Evolutionary conservation across 192 early-diverging fungal species (phyloP).

Genomic region (Backusella liffmaniae): DNA sequence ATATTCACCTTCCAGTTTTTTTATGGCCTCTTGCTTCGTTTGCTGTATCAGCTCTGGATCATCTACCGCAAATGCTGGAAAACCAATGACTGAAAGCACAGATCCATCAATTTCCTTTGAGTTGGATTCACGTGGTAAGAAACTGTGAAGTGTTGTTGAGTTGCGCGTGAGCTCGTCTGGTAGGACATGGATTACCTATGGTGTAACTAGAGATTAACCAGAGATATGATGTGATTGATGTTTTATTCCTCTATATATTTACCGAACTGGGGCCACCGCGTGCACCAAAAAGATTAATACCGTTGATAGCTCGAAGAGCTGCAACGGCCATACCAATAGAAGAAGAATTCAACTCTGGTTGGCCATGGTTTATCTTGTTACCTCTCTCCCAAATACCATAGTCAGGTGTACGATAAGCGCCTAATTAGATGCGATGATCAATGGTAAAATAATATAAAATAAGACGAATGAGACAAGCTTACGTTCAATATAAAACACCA

Average conservation of each 20-base stretch:
- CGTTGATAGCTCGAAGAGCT: constrained; percentile 80
- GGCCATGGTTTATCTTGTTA: constrained; percentile 84
- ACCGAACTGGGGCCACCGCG: constrained; percentile 70
- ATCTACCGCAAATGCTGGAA: constrained; percentile 79
- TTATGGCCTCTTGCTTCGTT: constrained; percentile 72
- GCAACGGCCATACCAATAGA: constrained; percentile 87
- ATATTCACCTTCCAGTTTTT: constrained; percentile 76
- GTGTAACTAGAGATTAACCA: background rate
- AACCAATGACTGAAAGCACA: constrained; percentile 76
- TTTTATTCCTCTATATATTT: background rate
- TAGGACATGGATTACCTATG: constrained; percentile 67
- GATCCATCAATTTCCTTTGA: constrained; percentile 87
- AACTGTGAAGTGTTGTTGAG: constrained; percentile 72
- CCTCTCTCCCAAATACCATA: constrained; percentile 89
- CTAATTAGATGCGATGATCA: background rate
- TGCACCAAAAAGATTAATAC: constrained; percentile 78
- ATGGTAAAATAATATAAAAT: background rate
- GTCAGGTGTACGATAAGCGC: constrained; percentile 75
- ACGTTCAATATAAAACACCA: constrained; percentile 87
- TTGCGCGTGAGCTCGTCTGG: constrained; percentile 82
- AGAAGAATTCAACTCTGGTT: constrained; percentile 82
- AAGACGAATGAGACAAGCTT: constrained; percentile 9
- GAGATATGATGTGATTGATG: background rate
- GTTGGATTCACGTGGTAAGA: constrained; percentile 79
- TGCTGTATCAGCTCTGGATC: constrained; percentile 58